Percentiles rank a stretch among this genome's conserved stretches.
These are phyloP conservation scores for Rhizopus sp. DNA, from an alignment of 371 early-diverging fungal species.

Conservation along the genomic window DNA sequence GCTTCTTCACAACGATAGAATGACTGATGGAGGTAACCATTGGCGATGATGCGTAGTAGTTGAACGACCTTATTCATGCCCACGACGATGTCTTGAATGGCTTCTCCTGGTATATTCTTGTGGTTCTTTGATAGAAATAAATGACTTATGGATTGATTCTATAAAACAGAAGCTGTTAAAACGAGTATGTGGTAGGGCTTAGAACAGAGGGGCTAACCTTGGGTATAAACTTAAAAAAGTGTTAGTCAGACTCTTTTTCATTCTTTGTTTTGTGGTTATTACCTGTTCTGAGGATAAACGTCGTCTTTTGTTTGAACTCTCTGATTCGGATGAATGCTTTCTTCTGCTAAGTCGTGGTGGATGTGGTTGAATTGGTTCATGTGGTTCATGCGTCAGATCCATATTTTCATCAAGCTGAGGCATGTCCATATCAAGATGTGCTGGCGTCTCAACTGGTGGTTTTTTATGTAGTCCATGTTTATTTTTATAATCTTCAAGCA, in stretches of 20 bases:
- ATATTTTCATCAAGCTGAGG: constrained; percentile 5
- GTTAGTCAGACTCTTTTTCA: background rate
- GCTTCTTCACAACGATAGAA: constrained; percentile 34
- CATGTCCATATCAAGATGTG: constrained; percentile 21
- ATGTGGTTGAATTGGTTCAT: constrained; percentile 5
- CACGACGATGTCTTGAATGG: constrained; percentile 10
- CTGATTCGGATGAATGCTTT: background rate
- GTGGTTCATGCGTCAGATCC: background rate
- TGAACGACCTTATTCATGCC: constrained; percentile 40
- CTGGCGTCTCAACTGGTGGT: constrained; percentile 29
- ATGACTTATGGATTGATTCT: background rate
- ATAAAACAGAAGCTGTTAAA: no score
- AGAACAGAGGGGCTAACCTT: background rate
- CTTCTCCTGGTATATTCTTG: constrained; percentile 2
- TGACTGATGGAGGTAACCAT: constrained; percentile 35
- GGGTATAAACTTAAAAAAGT: background rate
- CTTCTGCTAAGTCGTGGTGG: background rate
- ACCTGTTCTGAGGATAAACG: background rate
- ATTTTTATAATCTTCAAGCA: constrained; percentile 34
- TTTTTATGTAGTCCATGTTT: constrained; percentile 48
- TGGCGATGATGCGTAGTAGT: constrained; percentile 32
- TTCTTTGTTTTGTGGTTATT: background rate
- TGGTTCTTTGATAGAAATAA: constrained; percentile 1
- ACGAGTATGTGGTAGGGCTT: no score
- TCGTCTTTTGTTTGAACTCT: background rate